phyloP scores from a whole-genome alignment of 108 stramenopile genomes.

The Conticribra guillardii region DNA sequence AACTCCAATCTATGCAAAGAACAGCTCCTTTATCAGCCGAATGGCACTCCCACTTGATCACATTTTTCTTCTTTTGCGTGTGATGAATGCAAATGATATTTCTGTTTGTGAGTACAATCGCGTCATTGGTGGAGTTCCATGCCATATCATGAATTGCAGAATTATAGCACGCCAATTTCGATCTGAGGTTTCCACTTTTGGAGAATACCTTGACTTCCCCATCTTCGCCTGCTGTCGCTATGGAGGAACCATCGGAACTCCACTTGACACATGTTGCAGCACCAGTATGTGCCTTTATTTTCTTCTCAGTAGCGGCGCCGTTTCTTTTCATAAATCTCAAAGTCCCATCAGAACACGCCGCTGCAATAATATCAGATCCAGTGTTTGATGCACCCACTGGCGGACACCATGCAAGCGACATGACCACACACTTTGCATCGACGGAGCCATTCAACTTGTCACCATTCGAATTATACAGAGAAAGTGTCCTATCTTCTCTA shows the following conservation, averaged over 20 bases:
- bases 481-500: neutral
- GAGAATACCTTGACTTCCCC: slow-evolving; percentile 74
- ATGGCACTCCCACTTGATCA: slow-evolving; percentile 49
- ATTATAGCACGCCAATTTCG: slow-evolving; percentile 49
- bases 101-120: slow-evolving; percentile 46
- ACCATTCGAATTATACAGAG: neutral
- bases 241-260: slow-evolving; percentile 63
- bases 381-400: slow-evolving; percentile 18
- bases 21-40: slow-evolving; percentile 54
- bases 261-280: slow-evolving; percentile 60
- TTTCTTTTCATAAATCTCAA: slow-evolving; percentile 50
- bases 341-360: slow-evolving; percentile 62
- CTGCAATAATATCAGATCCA: slow-evolving; percentile 50
- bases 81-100: slow-evolving; percentile 45
- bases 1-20: slow-evolving; percentile 58
- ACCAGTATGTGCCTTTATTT: slow-evolving; percentile 37
- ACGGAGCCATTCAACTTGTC: neutral
- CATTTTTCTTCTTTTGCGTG: slow-evolving; percentile 38
- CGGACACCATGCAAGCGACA: neutral
- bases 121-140: slow-evolving; percentile 59
- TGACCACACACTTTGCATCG: neutral
- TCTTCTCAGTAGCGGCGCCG: slow-evolving; percentile 67
- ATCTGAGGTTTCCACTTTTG: slow-evolving; percentile 62
- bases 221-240: slow-evolving; percentile 72
- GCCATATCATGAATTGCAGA: slow-evolving; percentile 51